Percentiles rank a stretch among this genome's conserved stretches.
Conservation (phyloP, 2,329 filamentous ascomycete genomes). For the Pezicula rhizophila region DNA sequence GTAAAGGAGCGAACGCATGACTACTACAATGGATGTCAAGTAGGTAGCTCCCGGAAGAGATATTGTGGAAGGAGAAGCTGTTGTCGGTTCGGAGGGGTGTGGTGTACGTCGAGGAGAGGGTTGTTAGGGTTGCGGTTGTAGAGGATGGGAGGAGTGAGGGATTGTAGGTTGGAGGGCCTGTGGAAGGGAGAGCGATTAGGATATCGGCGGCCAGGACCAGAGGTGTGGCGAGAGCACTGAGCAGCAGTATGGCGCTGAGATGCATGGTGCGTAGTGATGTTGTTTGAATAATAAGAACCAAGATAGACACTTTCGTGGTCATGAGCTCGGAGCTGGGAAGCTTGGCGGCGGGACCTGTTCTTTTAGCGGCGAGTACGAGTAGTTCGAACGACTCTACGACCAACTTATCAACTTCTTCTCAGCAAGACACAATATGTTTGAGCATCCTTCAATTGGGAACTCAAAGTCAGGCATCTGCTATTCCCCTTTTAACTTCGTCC, state of each 20-base stretch:
- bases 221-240: slow-evolving; percentile 30
- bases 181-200: slow-evolving; percentile 19
- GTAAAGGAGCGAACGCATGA: slow-evolving; percentile 69
- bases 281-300: no score
- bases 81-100: slow-evolving; percentile 63
- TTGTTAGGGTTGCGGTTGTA: slow-evolving; percentile 62
- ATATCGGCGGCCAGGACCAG: slow-evolving; percentile 27
- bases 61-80: slow-evolving; percentile 69
- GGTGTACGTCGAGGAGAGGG: slow-evolving; percentile 39
- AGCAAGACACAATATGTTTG: no score
- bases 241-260: slow-evolving; percentile 26
- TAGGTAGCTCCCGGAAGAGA: slow-evolving; percentile 70
- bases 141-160: slow-evolving; percentile 44
- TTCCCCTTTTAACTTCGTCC: no score
- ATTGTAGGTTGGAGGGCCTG: slow-evolving; percentile 17
- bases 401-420: no score
- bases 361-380: no score
- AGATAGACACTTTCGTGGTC: no score
- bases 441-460: no score
- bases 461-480: no score
- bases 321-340: no score
- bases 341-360: no score
- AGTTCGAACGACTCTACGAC: no score
- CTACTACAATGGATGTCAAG: slow-evolving; percentile 72
- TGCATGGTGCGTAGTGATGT: slow-evolving; percentile 25